These are phyloP conservation scores for Kluyveromyces nonfermentans DNA, from an alignment of 805 yeast genomes.

Conservation along the genomic window DNA sequence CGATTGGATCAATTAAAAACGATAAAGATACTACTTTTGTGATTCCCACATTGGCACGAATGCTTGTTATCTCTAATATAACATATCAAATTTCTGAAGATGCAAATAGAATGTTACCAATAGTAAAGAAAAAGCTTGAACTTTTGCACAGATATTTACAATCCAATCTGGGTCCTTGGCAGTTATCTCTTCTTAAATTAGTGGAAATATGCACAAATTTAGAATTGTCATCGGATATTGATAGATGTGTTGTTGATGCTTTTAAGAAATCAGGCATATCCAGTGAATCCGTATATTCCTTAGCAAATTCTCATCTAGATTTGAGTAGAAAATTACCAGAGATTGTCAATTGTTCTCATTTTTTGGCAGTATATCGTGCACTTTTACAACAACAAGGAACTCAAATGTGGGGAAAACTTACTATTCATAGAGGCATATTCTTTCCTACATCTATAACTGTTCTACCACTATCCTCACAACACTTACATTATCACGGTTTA, in stretches of 20 bases:
- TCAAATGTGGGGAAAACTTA: constrained; percentile 35
- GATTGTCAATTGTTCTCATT: constrained; percentile 19
- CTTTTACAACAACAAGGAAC: constrained; percentile 38
- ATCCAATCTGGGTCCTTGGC: constrained; percentile 32
- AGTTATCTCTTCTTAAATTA: constrained; percentile 32
- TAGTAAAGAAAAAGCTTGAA: constrained; percentile 35
- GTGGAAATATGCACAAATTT: constrained; percentile 29
- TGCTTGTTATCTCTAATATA: constrained; percentile 23
- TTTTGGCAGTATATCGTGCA: constrained; percentile 40
- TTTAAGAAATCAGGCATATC: constrained; percentile 11
- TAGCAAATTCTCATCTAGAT: constrained; percentile 3
- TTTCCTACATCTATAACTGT: constrained; percentile 37
- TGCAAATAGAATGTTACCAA: constrained; percentile 35
- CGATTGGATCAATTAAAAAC: constrained; percentile 26
- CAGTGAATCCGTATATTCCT: constrained; percentile 24
- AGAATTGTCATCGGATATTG: constrained; percentile 24
- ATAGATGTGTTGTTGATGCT: constrained; percentile 20
- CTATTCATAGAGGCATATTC: constrained; percentile 24
- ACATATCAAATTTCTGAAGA: constrained; percentile 32
- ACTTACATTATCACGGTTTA: constrained; percentile 28
- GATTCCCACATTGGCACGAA: constrained; percentile 29
- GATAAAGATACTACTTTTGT: constrained; percentile 19
- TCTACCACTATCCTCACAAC: constrained; percentile 33
- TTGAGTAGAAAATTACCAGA: constrained; percentile 11
- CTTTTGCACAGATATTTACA: constrained; percentile 38